Conservation (phyloP, 306 rosid genomes). For the Trifolium dubium region DNA sequence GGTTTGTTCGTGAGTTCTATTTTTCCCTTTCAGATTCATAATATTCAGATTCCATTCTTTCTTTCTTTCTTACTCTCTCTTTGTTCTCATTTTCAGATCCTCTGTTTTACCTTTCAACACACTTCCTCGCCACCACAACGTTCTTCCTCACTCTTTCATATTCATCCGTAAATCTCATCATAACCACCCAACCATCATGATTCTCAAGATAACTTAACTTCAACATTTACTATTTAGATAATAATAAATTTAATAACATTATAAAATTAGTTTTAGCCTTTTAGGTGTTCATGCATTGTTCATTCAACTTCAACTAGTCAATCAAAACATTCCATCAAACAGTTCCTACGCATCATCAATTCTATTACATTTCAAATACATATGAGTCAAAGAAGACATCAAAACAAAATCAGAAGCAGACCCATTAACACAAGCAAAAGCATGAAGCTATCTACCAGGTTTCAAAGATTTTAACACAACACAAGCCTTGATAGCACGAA, state of each 20-base stretch:
- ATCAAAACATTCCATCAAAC: too few species aligned
- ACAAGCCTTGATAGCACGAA: too few species aligned
- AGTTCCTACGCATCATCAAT: too few species aligned
- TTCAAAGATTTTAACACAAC: too few species aligned
- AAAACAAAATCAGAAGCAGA: too few species aligned
- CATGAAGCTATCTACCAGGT: too few species aligned
- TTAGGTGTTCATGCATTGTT: not conserved
- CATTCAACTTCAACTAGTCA: too few species aligned
- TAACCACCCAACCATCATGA: conserved; percentile 52
- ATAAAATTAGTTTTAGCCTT: not conserved
- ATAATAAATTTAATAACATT: too few species aligned
- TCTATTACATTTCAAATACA: too few species aligned
- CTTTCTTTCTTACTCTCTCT: not conserved
- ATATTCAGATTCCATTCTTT: not conserved
- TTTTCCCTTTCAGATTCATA: not conserved
- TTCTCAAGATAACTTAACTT: conserved; percentile 68
- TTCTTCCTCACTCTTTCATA: not conserved
- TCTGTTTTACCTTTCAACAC: not conserved
- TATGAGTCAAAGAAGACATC: too few species aligned
- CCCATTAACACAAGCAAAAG: too few species aligned
- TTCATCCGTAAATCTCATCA: conserved; percentile 40
- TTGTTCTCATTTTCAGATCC: not conserved
- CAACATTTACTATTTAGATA: not conserved
- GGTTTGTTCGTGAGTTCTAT: not conserved
- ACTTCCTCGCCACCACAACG: not conserved